These are phyloP conservation scores for Neurospora crassa DNA, from an alignment of 2,329 filamentous ascomycete species.

Conservation along the genomic window DNA sequence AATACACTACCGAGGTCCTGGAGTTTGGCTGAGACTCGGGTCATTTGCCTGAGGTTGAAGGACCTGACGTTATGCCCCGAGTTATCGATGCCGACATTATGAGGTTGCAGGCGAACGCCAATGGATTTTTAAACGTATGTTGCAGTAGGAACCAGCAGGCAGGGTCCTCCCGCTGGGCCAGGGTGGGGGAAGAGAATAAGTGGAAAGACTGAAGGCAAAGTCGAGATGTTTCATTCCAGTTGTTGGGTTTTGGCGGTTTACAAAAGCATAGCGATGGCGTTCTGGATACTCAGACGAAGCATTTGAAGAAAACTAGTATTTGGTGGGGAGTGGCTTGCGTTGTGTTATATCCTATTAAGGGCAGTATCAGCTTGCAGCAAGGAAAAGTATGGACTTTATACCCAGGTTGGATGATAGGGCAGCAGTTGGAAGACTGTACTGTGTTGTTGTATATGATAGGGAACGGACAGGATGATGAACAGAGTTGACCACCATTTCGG, in stretches of 20 bases:
- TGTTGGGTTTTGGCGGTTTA: not conserved
- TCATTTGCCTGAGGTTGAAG: not conserved
- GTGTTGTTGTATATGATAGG: not conserved
- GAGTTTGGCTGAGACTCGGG: not conserved
- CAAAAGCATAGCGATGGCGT: slow-evolving; percentile 36
- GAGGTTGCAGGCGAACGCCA: not conserved
- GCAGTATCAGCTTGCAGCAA: not conserved
- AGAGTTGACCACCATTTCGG: not conserved
- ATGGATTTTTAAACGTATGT: not conserved
- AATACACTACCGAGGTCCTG: not conserved
- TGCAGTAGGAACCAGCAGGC: not conserved
- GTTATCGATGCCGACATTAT: not conserved
- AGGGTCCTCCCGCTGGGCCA: not conserved
- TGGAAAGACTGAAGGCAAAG: not conserved
- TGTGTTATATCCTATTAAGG: not conserved
- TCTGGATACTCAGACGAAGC: slow-evolving; percentile 11
- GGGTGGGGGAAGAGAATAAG: not conserved
- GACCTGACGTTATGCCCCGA: not conserved
- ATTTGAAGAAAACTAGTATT: not conserved
- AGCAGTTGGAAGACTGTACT: not conserved
- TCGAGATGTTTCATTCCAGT: not conserved
- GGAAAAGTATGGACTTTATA: not conserved
- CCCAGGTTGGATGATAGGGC: not conserved
- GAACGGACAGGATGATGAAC: not conserved
- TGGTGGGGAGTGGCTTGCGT: not conserved